Evolutionary conservation across 257 asterid species (phyloP), one percentile per base, ranked within the genome.

Genomic region (Scutellaria baicalensis): DNA sequence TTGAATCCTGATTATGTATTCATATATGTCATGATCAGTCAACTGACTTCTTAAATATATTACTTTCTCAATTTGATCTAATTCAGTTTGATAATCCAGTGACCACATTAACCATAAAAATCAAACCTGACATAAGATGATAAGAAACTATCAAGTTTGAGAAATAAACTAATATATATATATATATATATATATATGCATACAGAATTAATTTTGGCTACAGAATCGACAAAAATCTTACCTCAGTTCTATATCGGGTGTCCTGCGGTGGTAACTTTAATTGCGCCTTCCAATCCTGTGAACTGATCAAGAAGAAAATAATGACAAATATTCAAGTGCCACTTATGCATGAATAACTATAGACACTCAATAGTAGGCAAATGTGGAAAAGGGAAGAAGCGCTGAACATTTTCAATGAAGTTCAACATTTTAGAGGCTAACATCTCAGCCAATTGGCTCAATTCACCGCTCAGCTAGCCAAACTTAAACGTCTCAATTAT

Each of bases 181-280:
- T 27, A 5, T 23, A 2, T 23, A 2, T 27, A 3, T 27, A 3
- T 27, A 2, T 27, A 3, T 27, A 3, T 27, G 3, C 4, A 27
- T 44, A 50, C 3, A 52, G 12, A 45, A 58, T 40, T 4, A 45
- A 18, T 21, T 38, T 61, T 69, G 23, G 39, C 20, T 43, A 18
- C 72, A 62, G 9, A 71, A 31, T 45, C 47, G 39, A 75, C 10
- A 20, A 35, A 66, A 76, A 54, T 66, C 79, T 67, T 73, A 86
- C 97, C 95, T 91, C 97, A 14, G 97, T 91, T 80, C 77, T 86
- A 63, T 78, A 89, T 21, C 97, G 96, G 10, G 86, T 74, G 83
- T 91, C 97, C 76, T 78, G 70, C 8, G 88, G 82, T 47, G 97
- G 97, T 71, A 86, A 48, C 78, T 83, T 89, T 50, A 91, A 73